A percentile compares a stretch with the other conserved stretches of the same genome.
Conservation (phyloP, 768 basidiomycete genomes). For the Pleurotus citrinopileatus region DNA sequence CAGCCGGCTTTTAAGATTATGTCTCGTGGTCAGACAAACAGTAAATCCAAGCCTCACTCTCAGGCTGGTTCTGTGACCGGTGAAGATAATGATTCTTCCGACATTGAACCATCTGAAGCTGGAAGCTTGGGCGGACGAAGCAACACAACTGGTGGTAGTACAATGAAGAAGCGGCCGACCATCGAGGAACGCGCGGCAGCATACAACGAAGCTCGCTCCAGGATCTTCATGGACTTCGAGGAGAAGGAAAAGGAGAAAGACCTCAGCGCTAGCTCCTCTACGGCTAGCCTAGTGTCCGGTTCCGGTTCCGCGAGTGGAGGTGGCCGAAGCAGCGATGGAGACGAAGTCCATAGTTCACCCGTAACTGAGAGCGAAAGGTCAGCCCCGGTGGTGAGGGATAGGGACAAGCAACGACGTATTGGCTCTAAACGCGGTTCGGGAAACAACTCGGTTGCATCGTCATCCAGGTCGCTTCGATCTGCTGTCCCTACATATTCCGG, state of each 20-base stretch:
- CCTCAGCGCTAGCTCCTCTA: slow-evolving; percentile 74
- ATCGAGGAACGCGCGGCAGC: slow-evolving; percentile 86
- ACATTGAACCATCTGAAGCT: slow-evolving; percentile 75
- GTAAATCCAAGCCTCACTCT: slow-evolving; percentile 58
- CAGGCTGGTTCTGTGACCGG: slow-evolving; percentile 70
- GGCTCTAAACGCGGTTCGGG: slow-evolving; percentile 37
- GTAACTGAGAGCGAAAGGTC: slow-evolving; percentile 86
- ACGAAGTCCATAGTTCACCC: slow-evolving; percentile 68
- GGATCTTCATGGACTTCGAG: slow-evolving; percentile 84
- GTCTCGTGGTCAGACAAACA: slow-evolving; percentile 60
- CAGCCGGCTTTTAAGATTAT: slow-evolving; percentile 89
- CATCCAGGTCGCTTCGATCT: slow-evolving; percentile 59
- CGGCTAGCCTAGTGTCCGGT: slow-evolving; percentile 66
- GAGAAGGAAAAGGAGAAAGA: slow-evolving; percentile 73
- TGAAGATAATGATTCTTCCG: slow-evolving; percentile 76
- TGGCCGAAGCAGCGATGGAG: slow-evolving; percentile 59
- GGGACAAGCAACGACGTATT: slow-evolving; percentile 33
- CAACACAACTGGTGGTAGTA: slow-evolving; percentile 54
- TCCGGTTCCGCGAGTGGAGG: slow-evolving; percentile 52
- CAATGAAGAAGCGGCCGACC: slow-evolving; percentile 70
- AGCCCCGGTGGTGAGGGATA: slow-evolving; percentile 49
- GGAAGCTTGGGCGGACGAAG: slow-evolving; percentile 75
- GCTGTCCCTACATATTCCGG: slow-evolving; percentile 45
- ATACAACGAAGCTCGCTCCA: slow-evolving; percentile 82
- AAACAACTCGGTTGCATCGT: slow-evolving; percentile 49